Evolutionary conservation across 257 asterid species (phyloP), one percentile per base, ranked within the genome.

Genomic region (Craterostigma plantagineum): DNA sequence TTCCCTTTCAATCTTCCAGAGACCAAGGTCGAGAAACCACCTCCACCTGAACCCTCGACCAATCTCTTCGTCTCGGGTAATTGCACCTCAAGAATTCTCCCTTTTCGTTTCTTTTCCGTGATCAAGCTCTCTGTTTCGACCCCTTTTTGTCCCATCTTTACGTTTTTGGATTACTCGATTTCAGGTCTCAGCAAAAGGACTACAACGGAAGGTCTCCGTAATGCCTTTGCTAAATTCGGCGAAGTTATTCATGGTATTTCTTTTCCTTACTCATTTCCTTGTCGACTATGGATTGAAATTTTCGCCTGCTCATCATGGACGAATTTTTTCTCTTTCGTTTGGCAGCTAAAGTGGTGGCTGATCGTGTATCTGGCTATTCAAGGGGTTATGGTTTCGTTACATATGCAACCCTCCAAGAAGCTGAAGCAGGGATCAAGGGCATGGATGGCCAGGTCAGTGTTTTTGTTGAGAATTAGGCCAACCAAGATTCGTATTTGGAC

Each of bases 371-470:
- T 47, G 94, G 94, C 34, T 81, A 56, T 63, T 85, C 96, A n/a
- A 85, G 65, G 73, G 92, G 96, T 35, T 85, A 68, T 39, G 96
- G 96, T 51, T 85, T 77, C 50, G 94, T 85, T 38, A 66, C 46
- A 47, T 85, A 85, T 58, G 66, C 73, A 48, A 63, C 92, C 12
- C 0, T 77, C 46, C 74, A 71, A 39, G 86, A 71, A 0, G 92
- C 96, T 53, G 83, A 17, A 50, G 58, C 71, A 17, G 96, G 92
- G 63, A 66, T 73, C 35, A 59, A 70, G 50, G 94, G 86, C 74
- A 72, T 81, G 94, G 86, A 85, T 65, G 94, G 92, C 47, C 69
- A 75, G 94, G 96, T 85, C n/a, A n/a, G n/a, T n/a, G n/a, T n/a
- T n/a, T n/a, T n/a, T n/a, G n/a, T n/a, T n/a, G n/a, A n/a, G n/a